These are phyloP conservation scores for Sarocladiaceae sp. DNA, from an alignment of 2,329 filamentous ascomycete species.

Conservation along the genomic window DNA sequence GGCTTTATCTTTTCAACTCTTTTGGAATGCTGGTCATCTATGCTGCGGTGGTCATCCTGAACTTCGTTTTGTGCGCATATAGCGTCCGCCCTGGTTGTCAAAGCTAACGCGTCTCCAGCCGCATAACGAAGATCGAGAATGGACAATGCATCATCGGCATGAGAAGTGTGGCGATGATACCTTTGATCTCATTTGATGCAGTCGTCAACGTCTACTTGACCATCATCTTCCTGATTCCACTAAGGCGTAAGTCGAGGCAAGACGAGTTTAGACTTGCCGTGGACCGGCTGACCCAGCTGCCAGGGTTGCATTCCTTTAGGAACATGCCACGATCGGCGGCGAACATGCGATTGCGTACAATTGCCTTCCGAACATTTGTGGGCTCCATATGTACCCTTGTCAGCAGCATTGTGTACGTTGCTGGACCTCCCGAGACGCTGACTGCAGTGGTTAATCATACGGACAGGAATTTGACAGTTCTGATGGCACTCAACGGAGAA, in stretches of 20 bases:
- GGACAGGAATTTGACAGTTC: constrained; percentile 55
- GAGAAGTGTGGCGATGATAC: constrained; percentile 53
- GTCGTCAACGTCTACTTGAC: constrained; percentile 61
- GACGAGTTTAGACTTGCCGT: too few species aligned
- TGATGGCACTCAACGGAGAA: constrained; percentile 56
- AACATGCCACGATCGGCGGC: constrained; percentile 36
- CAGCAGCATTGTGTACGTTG: constrained; percentile 51
- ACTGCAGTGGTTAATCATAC: too few species aligned
- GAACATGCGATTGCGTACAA: constrained; percentile 40
- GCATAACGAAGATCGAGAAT: constrained; percentile 51
- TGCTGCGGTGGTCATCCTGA: constrained; percentile 46
- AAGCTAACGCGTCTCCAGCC: constrained; percentile 32
- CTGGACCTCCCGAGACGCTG: neutral
- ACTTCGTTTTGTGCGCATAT: constrained; percentile 55
- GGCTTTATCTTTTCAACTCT: constrained; percentile 57
- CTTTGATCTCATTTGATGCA: constrained; percentile 57
- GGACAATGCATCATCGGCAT: constrained; percentile 60
- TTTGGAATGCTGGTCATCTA: constrained; percentile 50
- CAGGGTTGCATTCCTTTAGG: constrained; percentile 53
- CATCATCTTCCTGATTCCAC: constrained; percentile 56
- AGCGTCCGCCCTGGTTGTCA: too few species aligned
- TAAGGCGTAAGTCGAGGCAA: constrained; percentile 43
- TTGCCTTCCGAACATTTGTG: constrained; percentile 55
- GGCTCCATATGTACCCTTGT: constrained; percentile 53
- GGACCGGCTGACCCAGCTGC: neutral